Percentiles rank a stretch among this genome's conserved stretches.
These are phyloP conservation scores for Flaveria bidentis DNA, from an alignment of 129 eudicot genomes.

Conservation along the genomic window DNA sequence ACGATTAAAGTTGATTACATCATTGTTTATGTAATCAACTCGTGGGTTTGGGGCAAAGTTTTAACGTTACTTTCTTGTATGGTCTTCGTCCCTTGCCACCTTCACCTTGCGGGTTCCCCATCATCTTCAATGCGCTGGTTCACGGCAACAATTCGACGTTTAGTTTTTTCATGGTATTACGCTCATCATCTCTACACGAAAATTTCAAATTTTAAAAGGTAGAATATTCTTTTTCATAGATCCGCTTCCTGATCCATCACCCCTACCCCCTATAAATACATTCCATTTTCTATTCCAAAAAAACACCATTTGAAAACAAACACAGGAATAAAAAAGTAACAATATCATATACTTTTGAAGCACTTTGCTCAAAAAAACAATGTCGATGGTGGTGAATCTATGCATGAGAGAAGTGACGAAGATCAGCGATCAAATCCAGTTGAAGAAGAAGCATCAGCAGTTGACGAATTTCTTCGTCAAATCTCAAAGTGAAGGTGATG, in stretches of 20 bases:
- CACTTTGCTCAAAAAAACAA: background rate
- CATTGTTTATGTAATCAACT: too few species aligned
- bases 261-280: conserved; percentile 20
- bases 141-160: too few species aligned
- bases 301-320: background rate
- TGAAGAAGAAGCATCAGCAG: conserved; percentile 29
- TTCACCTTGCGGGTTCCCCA: too few species aligned
- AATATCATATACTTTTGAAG: background rate
- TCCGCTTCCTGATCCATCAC: background rate
- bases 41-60: too few species aligned
- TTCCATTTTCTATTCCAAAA: conserved; percentile 10
- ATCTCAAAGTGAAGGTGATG: background rate
- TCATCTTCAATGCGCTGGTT: too few species aligned
- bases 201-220: too few species aligned
- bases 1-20: too few species aligned
- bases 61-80: too few species aligned
- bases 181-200: too few species aligned
- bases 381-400: conserved; percentile 49
- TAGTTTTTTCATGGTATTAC: too few species aligned
- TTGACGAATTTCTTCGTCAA: conserved; percentile 29
- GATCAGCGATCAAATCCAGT: conserved; percentile 49
- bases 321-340: background rate
- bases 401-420: conserved; percentile 57
- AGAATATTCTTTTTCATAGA: background rate
- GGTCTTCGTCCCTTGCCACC: too few species aligned